These are phyloP conservation scores for Jatropha podagrica DNA, from an alignment of 441 rosid species.

Conservation along the genomic window DNA sequence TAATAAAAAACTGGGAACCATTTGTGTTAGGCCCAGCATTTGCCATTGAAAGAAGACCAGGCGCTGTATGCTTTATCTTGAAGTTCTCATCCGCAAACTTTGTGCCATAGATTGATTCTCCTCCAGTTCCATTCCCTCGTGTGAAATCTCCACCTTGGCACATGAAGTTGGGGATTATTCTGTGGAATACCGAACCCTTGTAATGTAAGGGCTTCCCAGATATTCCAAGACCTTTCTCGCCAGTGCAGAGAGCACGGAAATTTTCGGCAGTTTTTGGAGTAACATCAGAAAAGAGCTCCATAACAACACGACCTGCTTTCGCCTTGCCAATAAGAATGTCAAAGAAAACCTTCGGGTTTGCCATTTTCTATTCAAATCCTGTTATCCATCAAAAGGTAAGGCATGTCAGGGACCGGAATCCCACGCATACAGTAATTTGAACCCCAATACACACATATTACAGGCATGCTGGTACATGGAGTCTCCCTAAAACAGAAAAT, in stretches of 20 bases:
- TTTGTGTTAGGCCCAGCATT: conserved; percentile 67
- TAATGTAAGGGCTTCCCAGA: conserved; percentile 59
- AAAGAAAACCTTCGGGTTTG: conserved; percentile 67
- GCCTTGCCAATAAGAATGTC: conserved; percentile 56
- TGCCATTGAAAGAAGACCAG: conserved; percentile 78
- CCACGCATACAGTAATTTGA: background rate
- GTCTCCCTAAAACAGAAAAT: too few relatives aligned
- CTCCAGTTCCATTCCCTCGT: conserved; percentile 78
- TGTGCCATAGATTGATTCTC: conserved; percentile 62
- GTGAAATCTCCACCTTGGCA: conserved; percentile 87
- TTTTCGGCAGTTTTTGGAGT: conserved; percentile 75
- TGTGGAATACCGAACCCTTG: conserved; percentile 75
- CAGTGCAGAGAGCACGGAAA: conserved; percentile 70
- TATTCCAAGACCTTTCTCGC: conserved; percentile 64
- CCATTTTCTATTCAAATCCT: conserved; percentile 33
- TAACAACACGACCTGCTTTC: conserved; percentile 60
- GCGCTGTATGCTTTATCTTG: conserved; percentile 61
- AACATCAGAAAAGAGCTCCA: conserved; percentile 68
- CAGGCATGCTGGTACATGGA: too few relatives aligned
- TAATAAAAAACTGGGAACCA: conserved; percentile 79
- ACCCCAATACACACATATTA: too few relatives aligned
- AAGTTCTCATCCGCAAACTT: conserved; percentile 81
- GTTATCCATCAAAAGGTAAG: background rate
- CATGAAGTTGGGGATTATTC: conserved; percentile 74
- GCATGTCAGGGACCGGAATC: background rate